These are phyloP conservation scores for Rhodotorula sp. DNA, from an alignment of 1,284 basidiomycete species.

Conservation along the genomic window DNA sequence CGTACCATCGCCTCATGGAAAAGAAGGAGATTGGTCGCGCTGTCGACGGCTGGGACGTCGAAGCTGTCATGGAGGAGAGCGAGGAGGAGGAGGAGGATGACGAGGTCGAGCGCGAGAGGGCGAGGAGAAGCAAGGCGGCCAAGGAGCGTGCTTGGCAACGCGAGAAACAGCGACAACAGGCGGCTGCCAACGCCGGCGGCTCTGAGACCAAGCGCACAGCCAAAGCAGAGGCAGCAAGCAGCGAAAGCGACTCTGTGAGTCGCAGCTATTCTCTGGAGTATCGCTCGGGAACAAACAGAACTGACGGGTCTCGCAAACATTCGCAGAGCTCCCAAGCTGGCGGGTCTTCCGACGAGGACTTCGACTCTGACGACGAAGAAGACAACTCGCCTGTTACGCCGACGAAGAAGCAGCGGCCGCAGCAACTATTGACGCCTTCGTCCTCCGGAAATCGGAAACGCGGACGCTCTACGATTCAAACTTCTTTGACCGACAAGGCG, in stretches of 20 bases:
- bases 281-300: not conserved
- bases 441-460: conserved; percentile 7
- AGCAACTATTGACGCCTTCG: conserved; percentile 11
- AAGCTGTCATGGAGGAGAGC: conserved; percentile 22
- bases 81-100: conserved; percentile 3
- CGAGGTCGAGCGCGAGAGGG: conserved; percentile 7
- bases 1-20: conserved; percentile 19
- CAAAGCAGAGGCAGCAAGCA: conserved; percentile 10
- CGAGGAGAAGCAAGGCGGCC: not conserved
- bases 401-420: not conserved
- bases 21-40: not conserved
- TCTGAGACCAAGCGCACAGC: not conserved
- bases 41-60: conserved; percentile 36
- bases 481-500: not conserved
- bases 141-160: not conserved
- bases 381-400: conserved; percentile 5
- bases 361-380: not conserved
- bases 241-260: conserved; percentile 7
- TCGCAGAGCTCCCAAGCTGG: conserved; percentile 3
- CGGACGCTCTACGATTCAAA: not conserved
- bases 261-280: not conserved
- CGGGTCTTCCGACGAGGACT: conserved; percentile 16
- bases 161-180: not conserved
- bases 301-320: not conserved
- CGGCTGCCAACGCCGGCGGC: not conserved